Base-by-base conservation (phyloP, 306 rosid genomes). In the Prunus padus region DNA sequence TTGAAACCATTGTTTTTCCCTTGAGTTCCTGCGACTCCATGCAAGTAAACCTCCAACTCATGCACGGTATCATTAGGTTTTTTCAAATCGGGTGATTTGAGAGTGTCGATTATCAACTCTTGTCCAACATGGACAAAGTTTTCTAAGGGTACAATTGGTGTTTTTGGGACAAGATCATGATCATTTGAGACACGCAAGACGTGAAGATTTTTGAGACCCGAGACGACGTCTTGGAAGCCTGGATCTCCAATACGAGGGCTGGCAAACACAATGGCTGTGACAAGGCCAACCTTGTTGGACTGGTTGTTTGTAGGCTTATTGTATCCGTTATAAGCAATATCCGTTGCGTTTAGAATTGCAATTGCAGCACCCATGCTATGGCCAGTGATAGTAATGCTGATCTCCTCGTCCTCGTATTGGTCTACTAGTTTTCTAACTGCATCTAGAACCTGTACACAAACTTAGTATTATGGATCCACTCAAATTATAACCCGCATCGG, bases 331-430 rank as follows among this genome's bases (percentile, higher is more conserved):
- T 19, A 23, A 25, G 18, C 77, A 22, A 78, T 49, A 42, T 78
- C 82, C 0, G 37, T 30, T 0, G 77, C 76, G 10, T 70, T 71
- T 28, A 63, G 6, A 30, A 62, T 51, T 13, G 66, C 76, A 2
- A 78, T 4, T 18, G 72, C 77, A 52, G 66, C 82, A 1, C 82
- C 77, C 82, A 71, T 71, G 76, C 76, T 71, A 23, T 67, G 23
- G 11, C 56, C 72, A 22, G 20, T 23, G n/a, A 67, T 20, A 3
- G 72, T 67, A 22, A 67, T 78, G 46, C 77, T 78, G 11, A 78
- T n/a, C 45, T 71, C 66, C 10, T 71, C 82, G 1, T 15, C 63
- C 45, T 62, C 57, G 72, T 71, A 70, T 72, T 51, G 33, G 2
- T 54, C 30, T 4, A 78, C 37, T 6, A 56, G 5, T 1, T 57